Conservation (phyloP, 768 basidiomycete genomes). For the Pleurotus platypus region DNA sequence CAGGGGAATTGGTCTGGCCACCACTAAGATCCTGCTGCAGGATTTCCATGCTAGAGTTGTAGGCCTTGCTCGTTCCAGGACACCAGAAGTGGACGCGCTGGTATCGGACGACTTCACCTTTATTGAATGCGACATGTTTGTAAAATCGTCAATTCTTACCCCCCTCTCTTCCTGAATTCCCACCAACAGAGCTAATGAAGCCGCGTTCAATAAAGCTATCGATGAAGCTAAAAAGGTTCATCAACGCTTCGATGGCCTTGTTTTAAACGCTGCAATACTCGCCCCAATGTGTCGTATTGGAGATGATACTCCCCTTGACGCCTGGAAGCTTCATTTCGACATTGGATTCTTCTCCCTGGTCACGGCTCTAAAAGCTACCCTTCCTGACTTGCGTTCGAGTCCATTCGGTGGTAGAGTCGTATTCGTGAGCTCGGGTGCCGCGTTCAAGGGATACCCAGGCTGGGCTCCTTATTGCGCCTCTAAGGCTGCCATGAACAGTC, state of each 20-base stretch:
- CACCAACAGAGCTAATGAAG: constrained; percentile 52
- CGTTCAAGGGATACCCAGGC: constrained; percentile 57
- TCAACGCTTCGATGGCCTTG: constrained; percentile 66
- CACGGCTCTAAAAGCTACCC: constrained; percentile 57
- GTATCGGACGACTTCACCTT: constrained; percentile 43
- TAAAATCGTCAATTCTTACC: constrained; percentile 16
- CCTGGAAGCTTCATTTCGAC: constrained; percentile 75
- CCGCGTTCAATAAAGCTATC: constrained; percentile 55
- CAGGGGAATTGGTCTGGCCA: constrained; percentile 76
- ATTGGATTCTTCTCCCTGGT: constrained; percentile 87
- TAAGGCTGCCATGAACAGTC: constrained; percentile 88
- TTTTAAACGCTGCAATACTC: constrained; percentile 83
- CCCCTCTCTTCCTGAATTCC: constrained; percentile 10
- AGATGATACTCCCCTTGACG: constrained; percentile 37
- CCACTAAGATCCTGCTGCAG: constrained; percentile 61
- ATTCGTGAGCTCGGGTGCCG: constrained; percentile 85
- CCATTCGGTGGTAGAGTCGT: constrained; percentile 61
- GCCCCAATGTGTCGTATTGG: constrained; percentile 64
- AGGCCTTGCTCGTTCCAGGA: constrained; percentile 67
- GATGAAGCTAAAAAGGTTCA: constrained; percentile 46
- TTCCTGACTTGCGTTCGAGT: constrained; percentile 68
- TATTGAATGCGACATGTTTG: constrained; percentile 76
- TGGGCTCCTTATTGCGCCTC: constrained; percentile 84
- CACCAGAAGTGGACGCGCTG: constrained; percentile 62
- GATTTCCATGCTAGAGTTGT: constrained; percentile 67